Percentiles rank a stretch among this genome's conserved stretches.
Conservation (phyloP, 2,329 filamentous ascomycete genomes). For the Emydomyces testavorans region DNA sequence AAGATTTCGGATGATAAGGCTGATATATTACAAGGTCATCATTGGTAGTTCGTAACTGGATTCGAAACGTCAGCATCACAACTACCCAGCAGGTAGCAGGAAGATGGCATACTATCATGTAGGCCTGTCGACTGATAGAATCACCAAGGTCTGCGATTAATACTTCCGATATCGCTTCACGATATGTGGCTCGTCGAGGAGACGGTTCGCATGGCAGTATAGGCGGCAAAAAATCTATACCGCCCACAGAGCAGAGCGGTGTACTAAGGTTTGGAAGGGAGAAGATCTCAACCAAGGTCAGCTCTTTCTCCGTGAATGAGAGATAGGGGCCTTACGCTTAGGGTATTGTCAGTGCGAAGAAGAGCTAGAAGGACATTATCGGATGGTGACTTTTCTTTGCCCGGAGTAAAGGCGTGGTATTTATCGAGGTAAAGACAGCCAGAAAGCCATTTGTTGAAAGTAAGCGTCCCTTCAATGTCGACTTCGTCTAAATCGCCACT, state of each 20-base stretch:
- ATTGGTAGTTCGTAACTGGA: constrained; percentile 60
- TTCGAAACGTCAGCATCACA: background rate
- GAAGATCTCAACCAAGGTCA: constrained; percentile 51
- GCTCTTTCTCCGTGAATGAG: background rate
- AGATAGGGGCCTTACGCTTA: constrained; percentile 49
- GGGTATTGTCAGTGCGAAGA: constrained; percentile 59
- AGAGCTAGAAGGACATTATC: constrained; percentile 61
- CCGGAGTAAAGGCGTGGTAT: constrained; percentile 42
- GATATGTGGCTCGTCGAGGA: constrained; percentile 56
- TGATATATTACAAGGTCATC: constrained; percentile 84
- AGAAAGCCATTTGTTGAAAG: constrained; percentile 63
- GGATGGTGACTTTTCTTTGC: constrained; percentile 18
- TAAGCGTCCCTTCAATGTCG: constrained; percentile 48
- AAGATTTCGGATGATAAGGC: constrained; percentile 47
- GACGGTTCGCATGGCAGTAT: constrained; percentile 61
- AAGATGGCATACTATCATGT: constrained; percentile 60
- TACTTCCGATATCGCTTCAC: constrained; percentile 66
- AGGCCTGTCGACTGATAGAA: constrained; percentile 54
- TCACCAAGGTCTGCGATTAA: constrained; percentile 79
- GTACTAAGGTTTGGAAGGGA: constrained; percentile 60
- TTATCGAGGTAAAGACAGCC: constrained; percentile 72
- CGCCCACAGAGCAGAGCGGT: constrained; percentile 62
- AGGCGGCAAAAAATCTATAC: constrained; percentile 65
- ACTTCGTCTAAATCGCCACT: constrained; percentile 79
- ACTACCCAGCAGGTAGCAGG: background rate